Evolutionary conservation across 2,329 filamentous ascomycete genomes (phyloP), one percentile per base, ranked within the genome.

Genomic region (Coniochaeta ligniaria): DNA sequence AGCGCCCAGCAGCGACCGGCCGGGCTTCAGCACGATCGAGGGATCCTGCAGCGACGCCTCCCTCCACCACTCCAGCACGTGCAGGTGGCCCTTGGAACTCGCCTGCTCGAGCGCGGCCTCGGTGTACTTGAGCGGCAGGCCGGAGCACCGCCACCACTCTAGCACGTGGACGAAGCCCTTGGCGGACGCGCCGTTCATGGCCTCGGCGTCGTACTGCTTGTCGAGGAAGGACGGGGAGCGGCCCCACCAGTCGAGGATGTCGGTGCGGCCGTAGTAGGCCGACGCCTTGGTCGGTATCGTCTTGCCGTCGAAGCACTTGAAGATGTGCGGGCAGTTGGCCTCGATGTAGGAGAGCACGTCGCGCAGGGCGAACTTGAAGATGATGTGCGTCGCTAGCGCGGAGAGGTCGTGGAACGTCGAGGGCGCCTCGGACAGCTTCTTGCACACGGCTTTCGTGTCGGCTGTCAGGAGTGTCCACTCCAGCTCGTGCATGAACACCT

Each of bases 51-150:
- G 75, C 14, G 83, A 84, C 0, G 88, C 86, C 62, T 88, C 83
- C 66, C 91, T 90, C 94, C 94, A 98, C 94, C 94, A 98, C 67
- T 96, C 89, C 1, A 98, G 82, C 0, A 97, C 92, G 7, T 86
- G 78, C n/a, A 96, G 80, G 65, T 95, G 90, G 8, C 93, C 92
- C 68, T 91, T 89, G 3, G 87, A 87, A 61, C 89, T 94, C 33
- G 94, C 93, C 68, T 93, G 89, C 73, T 97, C 94, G 20, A 98
- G 83, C 0, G 94, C 91, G 6, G 87, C 83, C 71, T 96, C 92
- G 12, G 90, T 96, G 73, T 95, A 96, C 66, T 91, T 88, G 22
- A 97, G 80, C 2, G 88, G 85, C 1, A 97, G 80, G 0, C 89
- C 90, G 0, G 83, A 85, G 8, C 89, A 91, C 24, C 88, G 83